Evolutionary conservation across 2,329 filamentous ascomycete genomes (phyloP).

Genomic region (Cryphonectria radicalis): DNA sequence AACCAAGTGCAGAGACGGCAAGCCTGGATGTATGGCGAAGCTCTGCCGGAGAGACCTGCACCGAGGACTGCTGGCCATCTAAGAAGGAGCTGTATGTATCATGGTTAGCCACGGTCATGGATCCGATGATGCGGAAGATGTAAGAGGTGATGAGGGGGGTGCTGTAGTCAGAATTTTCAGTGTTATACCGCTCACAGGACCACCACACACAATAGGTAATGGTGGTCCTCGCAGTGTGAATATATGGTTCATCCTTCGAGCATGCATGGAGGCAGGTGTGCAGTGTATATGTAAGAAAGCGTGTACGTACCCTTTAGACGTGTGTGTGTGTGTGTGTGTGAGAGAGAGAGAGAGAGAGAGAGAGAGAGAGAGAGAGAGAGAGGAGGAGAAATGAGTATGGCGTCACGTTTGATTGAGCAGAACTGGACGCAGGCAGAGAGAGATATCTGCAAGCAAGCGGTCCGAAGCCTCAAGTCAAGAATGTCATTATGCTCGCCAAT

Average conservation of each 20-base stretch:
- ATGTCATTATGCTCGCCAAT: background rate
- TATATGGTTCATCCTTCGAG: constrained; percentile 28
- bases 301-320: background rate
- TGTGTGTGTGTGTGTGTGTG: too few species aligned
- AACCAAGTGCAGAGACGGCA: background rate
- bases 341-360: background rate
- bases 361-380: background rate
- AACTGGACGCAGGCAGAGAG: background rate
- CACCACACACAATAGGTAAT: constrained; percentile 31
- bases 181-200: constrained; percentile 27
- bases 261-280: background rate
- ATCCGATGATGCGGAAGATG: background rate
- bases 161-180: constrained; percentile 31
- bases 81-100: background rate
- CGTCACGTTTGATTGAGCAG: background rate
- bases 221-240: constrained; percentile 27
- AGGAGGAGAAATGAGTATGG: background rate
- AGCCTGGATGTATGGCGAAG: background rate
- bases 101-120: background rate
- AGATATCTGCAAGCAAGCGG: background rate
- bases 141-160: constrained; percentile 13
- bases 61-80: background rate
- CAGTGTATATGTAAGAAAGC: constrained; percentile 1
- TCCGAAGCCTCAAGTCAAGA: background rate
- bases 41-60: background rate